Percentiles rank a stretch among this genome's conserved stretches.
phyloP scores from a whole-genome alignment of 257 asterid species.

The Plantago elongata region DNA sequence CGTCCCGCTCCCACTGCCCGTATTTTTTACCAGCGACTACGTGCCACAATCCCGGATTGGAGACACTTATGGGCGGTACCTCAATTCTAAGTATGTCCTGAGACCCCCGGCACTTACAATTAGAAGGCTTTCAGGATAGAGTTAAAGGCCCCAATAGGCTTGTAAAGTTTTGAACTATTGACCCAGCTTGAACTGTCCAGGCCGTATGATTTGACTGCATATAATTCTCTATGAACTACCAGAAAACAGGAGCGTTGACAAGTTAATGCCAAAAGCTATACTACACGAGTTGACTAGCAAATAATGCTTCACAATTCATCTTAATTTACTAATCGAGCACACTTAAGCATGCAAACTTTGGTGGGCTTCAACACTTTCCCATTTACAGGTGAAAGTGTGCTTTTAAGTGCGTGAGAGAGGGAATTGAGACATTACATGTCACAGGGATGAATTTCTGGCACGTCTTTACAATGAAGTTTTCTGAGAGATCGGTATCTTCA shows the following conservation, averaged over 20 bases:
- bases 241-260: background rate
- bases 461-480: constrained; percentile 90
- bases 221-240: background rate
- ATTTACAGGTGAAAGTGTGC: background rate
- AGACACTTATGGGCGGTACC: background rate
- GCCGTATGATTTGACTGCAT: too few species aligned
- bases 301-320: background rate
- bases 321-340: background rate
- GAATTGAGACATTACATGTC: constrained; percentile 50
- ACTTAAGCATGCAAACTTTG: constrained; percentile 11
- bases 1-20: too few species aligned
- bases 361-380: background rate
- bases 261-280: constrained; percentile 3
- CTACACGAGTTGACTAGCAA: constrained; percentile 2
- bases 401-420: constrained; percentile 4
- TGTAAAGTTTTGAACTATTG: too few species aligned
- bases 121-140: too few species aligned
- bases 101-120: too few species aligned
- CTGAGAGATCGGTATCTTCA: constrained; percentile 81
- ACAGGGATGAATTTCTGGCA: constrained; percentile 95
- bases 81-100: background rate
- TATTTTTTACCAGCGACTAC: too few species aligned
- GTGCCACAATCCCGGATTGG: too few species aligned
- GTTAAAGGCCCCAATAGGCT: too few species aligned
- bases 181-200: too few species aligned